A percentile compares a stretch with the other conserved stretches of the same genome.
Conservation (phyloP, 2,329 filamentous ascomycete genomes). For the Colletotrichum kahawae region DNA sequence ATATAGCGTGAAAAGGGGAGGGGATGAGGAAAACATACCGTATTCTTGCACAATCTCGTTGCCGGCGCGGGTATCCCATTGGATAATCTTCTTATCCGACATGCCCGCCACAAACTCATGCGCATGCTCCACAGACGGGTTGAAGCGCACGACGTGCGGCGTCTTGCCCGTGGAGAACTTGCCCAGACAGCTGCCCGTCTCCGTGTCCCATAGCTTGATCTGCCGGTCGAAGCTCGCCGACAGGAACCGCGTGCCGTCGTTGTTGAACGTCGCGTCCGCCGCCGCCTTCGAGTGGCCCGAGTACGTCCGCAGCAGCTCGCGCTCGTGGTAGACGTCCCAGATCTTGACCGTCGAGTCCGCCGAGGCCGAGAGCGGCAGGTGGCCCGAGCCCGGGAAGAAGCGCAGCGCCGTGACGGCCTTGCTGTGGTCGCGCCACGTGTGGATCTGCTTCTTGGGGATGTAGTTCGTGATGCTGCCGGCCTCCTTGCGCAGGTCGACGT, state of each 20-base stretch:
- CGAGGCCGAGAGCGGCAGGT: conserved; percentile 86
- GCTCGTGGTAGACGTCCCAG: conserved; percentile 91
- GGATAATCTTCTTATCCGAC: conserved; percentile 98
- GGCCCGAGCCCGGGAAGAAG: conserved; percentile 88
- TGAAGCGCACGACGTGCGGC: conserved; percentile 93
- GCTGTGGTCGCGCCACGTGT: conserved; percentile 84
- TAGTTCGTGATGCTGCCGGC: conserved; percentile 83
- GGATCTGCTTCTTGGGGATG: conserved; percentile 91
- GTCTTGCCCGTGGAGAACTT: conserved; percentile 95
- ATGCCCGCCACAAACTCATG: conserved; percentile 96
- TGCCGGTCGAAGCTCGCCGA: conserved; percentile 92
- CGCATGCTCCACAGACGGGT: conserved; percentile 75
- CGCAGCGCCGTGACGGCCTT: conserved; percentile 88
- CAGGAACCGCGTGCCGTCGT: conserved; percentile 82
- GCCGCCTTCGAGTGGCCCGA: conserved; percentile 88
- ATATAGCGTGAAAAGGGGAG: too few species aligned
- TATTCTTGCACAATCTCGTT: conserved; percentile 93
- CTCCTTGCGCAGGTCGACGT: conserved; percentile 84
- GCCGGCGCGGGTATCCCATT: conserved; percentile 84
- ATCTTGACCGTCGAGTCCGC: conserved; percentile 92
- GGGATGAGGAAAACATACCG: conserved; percentile 19
- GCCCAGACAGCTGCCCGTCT: conserved; percentile 86
- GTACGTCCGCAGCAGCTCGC: conserved; percentile 89
- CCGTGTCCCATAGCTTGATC: conserved; percentile 98
- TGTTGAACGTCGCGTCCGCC: conserved; percentile 88